A percentile compares a stretch with the other conserved stretches of the same genome.
phyloP scores from a whole-genome alignment of 345 rosid genomes.

The Gossypium thurberi region DNA sequence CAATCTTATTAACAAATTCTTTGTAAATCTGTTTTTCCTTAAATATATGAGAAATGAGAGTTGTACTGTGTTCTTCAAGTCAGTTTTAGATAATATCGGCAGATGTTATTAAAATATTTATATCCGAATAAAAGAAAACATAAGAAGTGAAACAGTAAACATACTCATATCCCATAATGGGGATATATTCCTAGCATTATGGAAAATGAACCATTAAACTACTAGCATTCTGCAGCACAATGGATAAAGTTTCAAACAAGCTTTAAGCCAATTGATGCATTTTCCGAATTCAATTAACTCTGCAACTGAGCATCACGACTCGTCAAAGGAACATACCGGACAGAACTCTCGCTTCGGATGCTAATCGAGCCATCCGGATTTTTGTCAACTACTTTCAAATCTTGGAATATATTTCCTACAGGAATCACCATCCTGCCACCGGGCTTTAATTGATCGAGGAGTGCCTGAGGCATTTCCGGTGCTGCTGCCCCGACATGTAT shows the following conservation, averaged over 20 bases:
- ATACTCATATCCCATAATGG: too few relatives aligned
- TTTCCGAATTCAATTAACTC: conserved; percentile 21
- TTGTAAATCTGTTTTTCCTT: too few relatives aligned
- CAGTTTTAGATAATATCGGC: too few relatives aligned
- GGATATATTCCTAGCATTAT: neutral
- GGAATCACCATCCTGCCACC: conserved; percentile 98
- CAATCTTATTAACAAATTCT: too few relatives aligned
- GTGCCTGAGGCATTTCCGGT: conserved; percentile 68
- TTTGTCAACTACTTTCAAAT: conserved; percentile 69
- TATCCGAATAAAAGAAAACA: too few relatives aligned
- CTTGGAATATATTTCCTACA: conserved; percentile 74
- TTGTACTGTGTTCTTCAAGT: too few relatives aligned
- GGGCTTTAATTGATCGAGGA: conserved; percentile 81
- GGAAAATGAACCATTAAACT: neutral
- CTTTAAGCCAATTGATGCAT: neutral
- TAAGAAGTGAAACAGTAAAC: too few relatives aligned
- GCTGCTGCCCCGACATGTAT: conserved; percentile 99
- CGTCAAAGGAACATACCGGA: conserved; percentile 84
- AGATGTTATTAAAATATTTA: too few relatives aligned
- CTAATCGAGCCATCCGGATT: conserved; percentile 66
- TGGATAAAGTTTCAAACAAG: neutral
- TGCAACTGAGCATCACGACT: conserved; percentile 67
- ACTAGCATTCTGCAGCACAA: neutral
- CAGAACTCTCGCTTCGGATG: conserved; percentile 53
- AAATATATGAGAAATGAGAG: too few relatives aligned